Evolutionary conservation across 75 land plant species (phyloP), one percentile per base, ranked within the genome.

Genomic region (Chamaecyparis obtusa): DNA sequence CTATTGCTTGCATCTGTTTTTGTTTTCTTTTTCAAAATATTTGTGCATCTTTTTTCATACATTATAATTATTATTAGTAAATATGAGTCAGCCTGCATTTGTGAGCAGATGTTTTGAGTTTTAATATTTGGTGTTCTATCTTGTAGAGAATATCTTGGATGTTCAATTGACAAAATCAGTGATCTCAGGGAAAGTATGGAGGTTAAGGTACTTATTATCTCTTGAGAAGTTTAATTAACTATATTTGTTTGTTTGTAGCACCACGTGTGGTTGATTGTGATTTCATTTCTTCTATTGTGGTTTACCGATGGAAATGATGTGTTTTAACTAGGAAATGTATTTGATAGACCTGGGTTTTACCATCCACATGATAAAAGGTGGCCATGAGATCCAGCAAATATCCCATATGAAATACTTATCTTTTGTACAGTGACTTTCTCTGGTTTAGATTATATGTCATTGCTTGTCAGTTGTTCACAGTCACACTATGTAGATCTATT

Each of bases 131-230:
- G 11, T 27, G 8, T 84, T 30, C 30, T 83, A 11, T 83, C 57
- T 9, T 48, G 35, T 37, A 84, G 85, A 17, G 5, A 36, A 9
- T 84, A 15, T 84, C 37, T 7, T 49, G 85, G 37, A 49, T 37
- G 48, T 84, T 17, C 84, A 19, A 85, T 86, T 43, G 90, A 90
- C 27, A 96, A 91, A 82, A 74, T 94, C 32, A 93, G 89, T 71
- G 96, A 95, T 78, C 92, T 96, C 64, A 91, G 87, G 67, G 90
- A 91, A 72, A 77, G 89, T 86, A 95, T 95, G 96, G 85, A 75
- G 77, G 93, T 95, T 11, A 90, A 94, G 95, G 98, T 96, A 90
- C 41, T 27, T 7, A 0, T n/a, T 56, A 11, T 30, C 21, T 84
- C 21, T 67, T n/a, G 67, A 83, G 30, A 43, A 86, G 55, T 21